Conservation (phyloP, 805 yeast species). For the Torulaspora indica region DNA sequence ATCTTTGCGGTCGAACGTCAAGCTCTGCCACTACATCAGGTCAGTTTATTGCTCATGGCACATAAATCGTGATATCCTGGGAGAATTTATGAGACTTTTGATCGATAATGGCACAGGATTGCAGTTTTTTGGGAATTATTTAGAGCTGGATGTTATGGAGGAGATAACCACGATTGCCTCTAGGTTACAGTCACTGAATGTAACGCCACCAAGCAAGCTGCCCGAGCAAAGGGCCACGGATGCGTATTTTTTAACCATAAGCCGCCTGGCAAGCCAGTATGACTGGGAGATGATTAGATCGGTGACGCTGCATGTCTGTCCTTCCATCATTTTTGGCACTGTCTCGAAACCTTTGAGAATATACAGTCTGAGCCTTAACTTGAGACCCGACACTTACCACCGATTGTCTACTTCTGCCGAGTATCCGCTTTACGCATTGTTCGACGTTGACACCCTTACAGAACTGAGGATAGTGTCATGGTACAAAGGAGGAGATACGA, state of each 20-base stretch:
- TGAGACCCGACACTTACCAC: slow-evolving; percentile 29
- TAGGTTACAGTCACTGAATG: slow-evolving; percentile 21
- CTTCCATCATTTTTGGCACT: slow-evolving; percentile 24
- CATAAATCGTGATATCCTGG: slow-evolving; percentile 18
- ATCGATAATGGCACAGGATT: slow-evolving; percentile 19
- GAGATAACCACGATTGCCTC: slow-evolving; percentile 14
- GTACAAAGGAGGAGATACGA: slow-evolving; percentile 29
- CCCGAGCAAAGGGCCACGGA: slow-evolving; percentile 20
- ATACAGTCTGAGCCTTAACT: slow-evolving; percentile 23
- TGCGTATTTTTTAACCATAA: slow-evolving; percentile 17
- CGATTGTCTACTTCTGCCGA: slow-evolving; percentile 9
- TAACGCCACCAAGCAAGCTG: slow-evolving; percentile 26
- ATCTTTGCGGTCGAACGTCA: slow-evolving; percentile 19
- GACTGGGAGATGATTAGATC: slow-evolving; percentile 21
- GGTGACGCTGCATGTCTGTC: slow-evolving; percentile 29
- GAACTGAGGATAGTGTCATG: slow-evolving; percentile 38
- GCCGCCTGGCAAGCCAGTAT: slow-evolving; percentile 13
- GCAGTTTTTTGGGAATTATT: slow-evolving; percentile 24
- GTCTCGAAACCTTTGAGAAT: slow-evolving; percentile 21
- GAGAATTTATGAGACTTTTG: slow-evolving; percentile 18
- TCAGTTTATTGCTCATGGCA: slow-evolving; percentile 34
- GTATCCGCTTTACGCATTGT: slow-evolving; percentile 29
- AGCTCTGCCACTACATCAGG: slow-evolving; percentile 23
- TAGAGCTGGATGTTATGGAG: slow-evolving; percentile 18
- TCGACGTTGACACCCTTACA: slow-evolving; percentile 31